Base-by-base conservation (phyloP, 1,284 basidiomycete genomes). In the Amylostereum chailletii region DNA sequence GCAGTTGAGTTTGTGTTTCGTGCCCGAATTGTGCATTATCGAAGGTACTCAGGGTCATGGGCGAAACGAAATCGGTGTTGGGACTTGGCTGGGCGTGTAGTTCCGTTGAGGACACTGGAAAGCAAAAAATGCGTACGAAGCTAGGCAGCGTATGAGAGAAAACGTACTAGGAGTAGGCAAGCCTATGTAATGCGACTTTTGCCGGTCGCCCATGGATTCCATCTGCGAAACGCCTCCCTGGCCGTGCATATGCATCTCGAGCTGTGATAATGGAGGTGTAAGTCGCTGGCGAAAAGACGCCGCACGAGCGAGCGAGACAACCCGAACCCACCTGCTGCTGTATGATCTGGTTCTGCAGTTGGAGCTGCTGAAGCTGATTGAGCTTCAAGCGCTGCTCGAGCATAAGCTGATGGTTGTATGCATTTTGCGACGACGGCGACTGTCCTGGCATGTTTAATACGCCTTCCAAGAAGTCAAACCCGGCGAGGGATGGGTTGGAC, bases 311-410 rank as follows among this genome's bases (percentile, higher is more conserved):
- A 43, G 40, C 29, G 27, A 4, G 29, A 43, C 46, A 40, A 57
- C 52, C 45, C 50, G 40, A 5, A 57, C 71, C 49, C 56, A 83
- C 87, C 80, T 90, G 87, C 61, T 90, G 87, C 58, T 90, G 87
- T 51, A 90, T 84, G 51, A 90, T 87, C 70, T 89, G 84, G 50
- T 79, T 81, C 60, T 90, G 87, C 1, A 89, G 69, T 59, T 87
- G 85, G 3, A 89, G 68, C 60, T 87, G 83, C 51, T 88, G 85
- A 2, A 90, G 67, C 62, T 86, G 84, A 1, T 75, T 74, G 43
- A 88, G 70, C 62, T 83, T 83, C 65, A 85, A 75, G 61, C 87
- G 84, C 57, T 80, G 74, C 57, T 86, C 74, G 47, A 79, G 60
- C 7, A 76, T 58, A 50, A 66, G 62, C 52, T 76, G 73, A 1